phyloP scores from a whole-genome alignment of 371 early-diverging fungal species.

The Saksenaea vasiformis region DNA sequence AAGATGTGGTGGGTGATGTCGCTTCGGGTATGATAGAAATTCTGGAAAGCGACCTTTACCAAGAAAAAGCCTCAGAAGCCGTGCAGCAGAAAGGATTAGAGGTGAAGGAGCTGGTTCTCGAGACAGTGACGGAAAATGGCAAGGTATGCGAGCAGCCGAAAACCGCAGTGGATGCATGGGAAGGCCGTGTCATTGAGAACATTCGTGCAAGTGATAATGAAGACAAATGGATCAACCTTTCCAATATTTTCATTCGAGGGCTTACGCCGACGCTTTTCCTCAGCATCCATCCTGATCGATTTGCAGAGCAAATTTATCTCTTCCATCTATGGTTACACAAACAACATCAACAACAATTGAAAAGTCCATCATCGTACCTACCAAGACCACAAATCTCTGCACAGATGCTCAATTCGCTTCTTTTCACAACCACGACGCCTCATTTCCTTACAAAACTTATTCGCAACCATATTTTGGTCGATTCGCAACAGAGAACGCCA shows the following conservation, averaged over 20 bases:
- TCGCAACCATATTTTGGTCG: slow-evolving; percentile 70
- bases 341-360: slow-evolving; percentile 26
- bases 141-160: slow-evolving; percentile 13
- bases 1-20: slow-evolving; percentile 47
- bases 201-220: neutral
- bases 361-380: slow-evolving; percentile 40
- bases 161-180: slow-evolving; percentile 7
- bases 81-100: slow-evolving; percentile 4
- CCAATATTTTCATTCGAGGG: slow-evolving; percentile 57
- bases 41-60: slow-evolving; percentile 21
- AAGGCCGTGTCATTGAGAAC: neutral
- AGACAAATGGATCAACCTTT: slow-evolving; percentile 38
- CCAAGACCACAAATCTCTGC: slow-evolving; percentile 39
- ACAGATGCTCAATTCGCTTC: slow-evolving; percentile 45
- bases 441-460: slow-evolving; percentile 77
- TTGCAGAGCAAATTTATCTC: slow-evolving; percentile 74
- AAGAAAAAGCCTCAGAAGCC: neutral
- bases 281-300: slow-evolving; percentile 57
- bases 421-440: slow-evolving; percentile 57
- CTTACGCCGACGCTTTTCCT: slow-evolving; percentile 68
- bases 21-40: slow-evolving; percentile 38
- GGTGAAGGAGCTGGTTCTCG: slow-evolving; percentile 31
- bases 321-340: slow-evolving; percentile 57
- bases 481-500: slow-evolving; percentile 53
- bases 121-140: slow-evolving; percentile 33